A percentile compares a stretch with the other conserved stretches of the same genome.
Evolutionary conservation across 345 rosid species (phyloP).

Genomic region (Citrus sinensis): DVS_A1.0 CM039166.1:18517501-18518000

Average conservation of each 20-base stretch:
- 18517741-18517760: constrained; percentile 55
- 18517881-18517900: background rate
- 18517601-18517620: constrained; percentile 77
- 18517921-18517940: background rate
- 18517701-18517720: constrained; percentile 65
- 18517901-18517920: background rate
- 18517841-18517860: constrained; percentile 2
- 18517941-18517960: background rate
- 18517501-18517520: background rate
- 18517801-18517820: constrained; percentile 54
- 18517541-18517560: background rate
- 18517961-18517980: background rate
- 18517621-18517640: constrained; percentile 74
- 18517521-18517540: background rate
- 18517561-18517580: constrained; percentile 27
- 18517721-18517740: constrained; percentile 51
- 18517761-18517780: constrained; percentile 26
- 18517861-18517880: background rate
- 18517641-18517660: constrained; percentile 34
- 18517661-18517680: constrained; percentile 35
- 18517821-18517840: constrained; percentile 4
- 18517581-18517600: constrained; percentile 79
- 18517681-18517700: constrained; percentile 59
- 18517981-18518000: background rate
- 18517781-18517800: constrained; percentile 44